Base-by-base conservation (phyloP, 2,329 filamentous ascomycete genomes). In the Sporothrix globosa region DNA sequence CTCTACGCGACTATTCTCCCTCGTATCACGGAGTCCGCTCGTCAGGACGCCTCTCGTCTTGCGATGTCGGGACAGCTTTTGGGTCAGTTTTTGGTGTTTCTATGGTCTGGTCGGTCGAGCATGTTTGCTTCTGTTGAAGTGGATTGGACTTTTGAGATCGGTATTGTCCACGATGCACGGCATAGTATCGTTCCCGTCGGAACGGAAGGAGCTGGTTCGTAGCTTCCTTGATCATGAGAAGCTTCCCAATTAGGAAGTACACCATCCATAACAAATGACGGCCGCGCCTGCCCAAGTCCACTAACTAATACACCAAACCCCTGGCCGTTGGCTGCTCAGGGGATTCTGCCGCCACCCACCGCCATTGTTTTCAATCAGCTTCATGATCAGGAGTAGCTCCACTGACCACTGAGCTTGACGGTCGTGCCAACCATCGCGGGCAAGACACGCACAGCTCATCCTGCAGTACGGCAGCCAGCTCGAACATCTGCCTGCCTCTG, bases 261-360 rank as follows among this genome's bases (percentile, higher is more conserved):
- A 63, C 54, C 60, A 21, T 5, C 46, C 69, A 24, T 46, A 60
- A 50, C 19, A n/a, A n/a, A 50, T 14, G 39, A 21, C 17, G 41
- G 61, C 52, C 17, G 39, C 46, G 39, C 48, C 68, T 69, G 30
- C 54, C 34, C n/a, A 30, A 13, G 30, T 21, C 2, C 24, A 53
- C 50, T 67, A 39, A 44, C 65, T 41, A 30, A 56, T 7, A n/a
- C 65, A 44, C 50, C 65, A 2, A 19, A 30, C 30, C 30, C 50
- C 11, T 53, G 48, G n/a, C n/a, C 56, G 10, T 44, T 44, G 56
- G 34, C 11, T 34, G 17, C n/a, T 41, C 50, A 48, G 44, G 5
- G 27, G n/a, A 69, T 73, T 72, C 68, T 73, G 72, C 72, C 72
- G 34, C 30, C 3, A 2, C 30, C 30, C 70, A 72, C 72, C 72